A percentile compares a stretch with the other conserved stretches of the same genome.
Conservation (phyloP, 192 early-diverging fungal genomes). For the Gamsiella multidivaricata region DNA sequence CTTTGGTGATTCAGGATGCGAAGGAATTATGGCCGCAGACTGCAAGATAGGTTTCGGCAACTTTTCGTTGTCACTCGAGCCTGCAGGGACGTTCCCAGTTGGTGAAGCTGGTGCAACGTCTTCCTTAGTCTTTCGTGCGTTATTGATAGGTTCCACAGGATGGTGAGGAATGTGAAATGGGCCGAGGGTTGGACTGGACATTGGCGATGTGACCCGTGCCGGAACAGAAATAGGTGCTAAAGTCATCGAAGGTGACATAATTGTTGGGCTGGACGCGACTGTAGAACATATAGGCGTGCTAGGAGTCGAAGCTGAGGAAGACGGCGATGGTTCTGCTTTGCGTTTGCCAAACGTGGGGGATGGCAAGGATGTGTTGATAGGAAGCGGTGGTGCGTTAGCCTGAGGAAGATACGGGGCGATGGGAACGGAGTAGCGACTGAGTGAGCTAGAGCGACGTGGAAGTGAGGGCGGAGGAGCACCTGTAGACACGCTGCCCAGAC, state of each 20-base stretch:
- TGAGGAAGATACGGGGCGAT: constrained; percentile 10
- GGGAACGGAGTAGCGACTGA: constrained; percentile 40
- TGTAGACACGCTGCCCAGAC: constrained; percentile 7
- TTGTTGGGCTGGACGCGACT: background rate
- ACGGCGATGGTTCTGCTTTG: background rate
- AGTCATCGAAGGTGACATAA: no score
- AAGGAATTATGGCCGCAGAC: constrained; percentile 10
- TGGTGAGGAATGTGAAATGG: constrained; percentile 38
- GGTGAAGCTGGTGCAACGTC: background rate
- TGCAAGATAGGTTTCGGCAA: constrained; percentile 5
- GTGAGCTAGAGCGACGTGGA: constrained; percentile 46
- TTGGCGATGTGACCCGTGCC: background rate
- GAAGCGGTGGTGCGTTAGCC: constrained; percentile 24
- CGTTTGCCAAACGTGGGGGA: background rate
- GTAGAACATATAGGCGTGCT: no score
- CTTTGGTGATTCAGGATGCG: background rate
- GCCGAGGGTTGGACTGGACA: constrained; percentile 36
- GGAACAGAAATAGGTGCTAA: background rate
- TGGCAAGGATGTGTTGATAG: constrained; percentile 5
- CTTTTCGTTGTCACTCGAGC: no score
- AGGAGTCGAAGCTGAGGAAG: background rate
- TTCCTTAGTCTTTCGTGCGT: background rate
- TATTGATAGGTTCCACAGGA: background rate
- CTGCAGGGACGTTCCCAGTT: background rate
- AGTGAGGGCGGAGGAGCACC: constrained; percentile 21